Evolutionary conservation across 768 basidiomycete genomes (phyloP), one percentile per base, ranked within the genome.

Genomic region (Naganishia antarctica): DNA sequence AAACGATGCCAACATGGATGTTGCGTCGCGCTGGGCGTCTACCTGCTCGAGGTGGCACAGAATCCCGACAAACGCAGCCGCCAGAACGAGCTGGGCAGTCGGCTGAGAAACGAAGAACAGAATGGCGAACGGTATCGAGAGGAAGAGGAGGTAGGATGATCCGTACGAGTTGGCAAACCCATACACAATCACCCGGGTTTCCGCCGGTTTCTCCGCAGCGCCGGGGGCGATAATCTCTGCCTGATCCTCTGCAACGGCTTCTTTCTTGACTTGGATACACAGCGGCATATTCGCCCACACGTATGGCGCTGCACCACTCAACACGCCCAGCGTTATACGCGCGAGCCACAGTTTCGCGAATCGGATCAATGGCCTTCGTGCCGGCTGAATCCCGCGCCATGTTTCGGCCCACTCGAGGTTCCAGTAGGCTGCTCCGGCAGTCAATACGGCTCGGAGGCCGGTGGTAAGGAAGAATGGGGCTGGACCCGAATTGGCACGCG

Each of bases 81-180:
- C 84, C 43, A 94, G 79, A 16, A 86, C 83, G 18, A 97, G 65
- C 74, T 99, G 94, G 0, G 88, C 93, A 0, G 88, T 86, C 3
- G 91, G 83, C 69, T 91, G 91, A 11, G 83, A 85, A 21, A 85
- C 81, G 29, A 84, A 77, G 76, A 85, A 89, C 62, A 81, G 63
- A 13, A 87, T 60, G 4, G 81, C 80, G 43, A 94, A 83, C 49
- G 81, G 78, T 25, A 88, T 81, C 7, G 83, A 80, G 84, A 88
- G 87, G 72, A 96, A 89, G 40, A 94, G 79, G 61, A 92, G 79
- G 76, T 91, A 96, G 1, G 90, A 85, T 16, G 91, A 86, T 16
- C 91, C 94, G 70, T 86, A 93, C 0, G 89, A 86, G 74, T 97
- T 96, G 0, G 90, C 89, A 71, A 86, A 94, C 0, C 93, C 93